Base-by-base conservation (phyloP, 306 rosid genomes). In the peach (Prunus persica) region DNA sequence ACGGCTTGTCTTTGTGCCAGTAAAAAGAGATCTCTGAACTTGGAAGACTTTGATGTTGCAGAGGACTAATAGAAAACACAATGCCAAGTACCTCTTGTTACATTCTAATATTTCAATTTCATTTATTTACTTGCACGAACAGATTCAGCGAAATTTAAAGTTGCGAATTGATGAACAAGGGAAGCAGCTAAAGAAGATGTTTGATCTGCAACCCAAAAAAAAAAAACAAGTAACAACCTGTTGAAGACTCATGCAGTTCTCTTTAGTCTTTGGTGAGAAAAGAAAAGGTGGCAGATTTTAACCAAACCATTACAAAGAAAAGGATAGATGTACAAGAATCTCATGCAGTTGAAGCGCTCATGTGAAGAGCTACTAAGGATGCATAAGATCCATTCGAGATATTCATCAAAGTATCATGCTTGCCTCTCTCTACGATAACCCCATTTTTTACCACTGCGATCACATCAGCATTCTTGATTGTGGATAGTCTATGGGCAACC, bases 391-490 rank as follows among this genome's bases (percentile, higher is more conserved):
- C 98, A 67, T 75, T 92, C 6, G 79, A 69, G 34, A 91, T 79
- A 16, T 82, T 84, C 58, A 93, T 89, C 71, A 91, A 78, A 0
- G 82, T 87, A 34, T 89, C 96, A 30, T 93, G 98, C 72, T 73
- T 87, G 22, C 97, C 98, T 78, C 89, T 91, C 79, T 93, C 97
- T 8, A 89, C 96, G 47, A 93, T 89, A n/a, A 91, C 85, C 22
- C 98, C 98, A 68, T 88, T 93, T 66, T 93, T 93, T 8, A 89
- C 97, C 70, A 93, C 98, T 2, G 93, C 98, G 62, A 93, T 91
- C 19, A 87, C 79, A 71, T 93, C 93, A 4, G 98, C 98, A 55
- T 91, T 89, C 81, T 88, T 93, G 45, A 93, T 93, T 3, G 98
- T 93, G 24, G 97, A 91, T 1, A 93, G 74, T 20, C 91, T 85